Conservation (phyloP, 768 basidiomycete species). For the Suillus subalutaceus region DNA sequence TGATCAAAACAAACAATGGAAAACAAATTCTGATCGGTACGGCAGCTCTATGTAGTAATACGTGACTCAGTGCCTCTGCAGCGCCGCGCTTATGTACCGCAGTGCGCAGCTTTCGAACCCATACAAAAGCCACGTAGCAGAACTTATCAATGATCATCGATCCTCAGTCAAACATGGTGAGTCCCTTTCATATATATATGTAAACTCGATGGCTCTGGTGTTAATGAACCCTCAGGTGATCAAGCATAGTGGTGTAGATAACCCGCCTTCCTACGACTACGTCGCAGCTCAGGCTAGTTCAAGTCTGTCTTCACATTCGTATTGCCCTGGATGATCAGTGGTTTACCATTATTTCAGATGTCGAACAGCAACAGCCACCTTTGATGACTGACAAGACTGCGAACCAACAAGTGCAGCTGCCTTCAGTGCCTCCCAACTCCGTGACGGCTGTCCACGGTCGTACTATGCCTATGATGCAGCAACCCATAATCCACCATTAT, state of each 20-base stretch:
- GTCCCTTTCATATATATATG: constrained; percentile 1
- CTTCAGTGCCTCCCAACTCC: constrained; percentile 15
- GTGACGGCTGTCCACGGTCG: constrained; percentile 22
- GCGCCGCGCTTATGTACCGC: constrained; percentile 9
- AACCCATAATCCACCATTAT: constrained; percentile 69
- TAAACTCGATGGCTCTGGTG: not conserved
- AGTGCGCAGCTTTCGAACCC: constrained; percentile 18
- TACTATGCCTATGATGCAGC: constrained; percentile 35
- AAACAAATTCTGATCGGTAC: constrained; percentile 25
- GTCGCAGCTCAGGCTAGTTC: constrained; percentile 30
- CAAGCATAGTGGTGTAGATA: constrained; percentile 30
- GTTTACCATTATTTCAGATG: constrained; percentile 15
- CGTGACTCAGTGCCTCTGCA: not conserved
- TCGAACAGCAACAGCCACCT: constrained; percentile 1
- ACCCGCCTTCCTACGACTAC: constrained; percentile 54
- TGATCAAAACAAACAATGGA: constrained; percentile 17
- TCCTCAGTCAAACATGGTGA: constrained; percentile 30
- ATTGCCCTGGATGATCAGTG: not conserved
- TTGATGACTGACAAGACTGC: constrained; percentile 16
- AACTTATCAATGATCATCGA: constrained; percentile 27
- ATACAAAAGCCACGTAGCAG: constrained; percentile 11
- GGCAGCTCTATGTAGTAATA: not conserved
- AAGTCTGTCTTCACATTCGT: constrained; percentile 26
- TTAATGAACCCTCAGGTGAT: not conserved
- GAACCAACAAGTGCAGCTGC: constrained; percentile 15